Percentiles rank a stretch among this genome's conserved stretches.
Conservation (phyloP, 208 protist species). For the Tetramitus jugosus region DNA sequence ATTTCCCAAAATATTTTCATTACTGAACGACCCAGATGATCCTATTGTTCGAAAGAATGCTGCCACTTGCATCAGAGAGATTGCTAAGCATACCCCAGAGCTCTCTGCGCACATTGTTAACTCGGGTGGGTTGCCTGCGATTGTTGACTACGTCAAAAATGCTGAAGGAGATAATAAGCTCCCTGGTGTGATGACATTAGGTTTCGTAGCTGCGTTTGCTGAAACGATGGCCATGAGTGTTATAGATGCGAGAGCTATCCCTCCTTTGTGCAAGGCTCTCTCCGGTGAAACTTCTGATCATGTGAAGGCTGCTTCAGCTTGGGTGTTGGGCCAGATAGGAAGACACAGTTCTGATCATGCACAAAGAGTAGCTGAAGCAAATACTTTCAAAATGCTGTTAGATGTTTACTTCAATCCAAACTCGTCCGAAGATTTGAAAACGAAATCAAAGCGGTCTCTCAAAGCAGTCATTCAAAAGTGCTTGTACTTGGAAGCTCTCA, state of each 20-base stretch:
- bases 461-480: constrained; percentile 93
- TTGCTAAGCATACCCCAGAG: constrained; percentile 96
- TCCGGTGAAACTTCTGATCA: constrained; percentile 84
- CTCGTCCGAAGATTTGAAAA: constrained; percentile 81
- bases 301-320: constrained; percentile 81
- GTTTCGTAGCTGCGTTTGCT: constrained; percentile 94
- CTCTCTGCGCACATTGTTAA: constrained; percentile 93
- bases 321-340: constrained; percentile 87
- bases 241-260: constrained; percentile 82
- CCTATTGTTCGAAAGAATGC: constrained; percentile 88
- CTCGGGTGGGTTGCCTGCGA: constrained; percentile 85
- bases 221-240: constrained; percentile 90
- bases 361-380: constrained; percentile 85
- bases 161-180: constrained; percentile 73
- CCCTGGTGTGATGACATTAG: constrained; percentile 94
- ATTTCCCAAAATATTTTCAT: constrained; percentile 88
- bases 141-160: constrained; percentile 93
- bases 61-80: constrained; percentile 89
- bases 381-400: constrained; percentile 84
- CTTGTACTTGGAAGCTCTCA: constrained; percentile 82
- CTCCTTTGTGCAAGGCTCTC: constrained; percentile 76
- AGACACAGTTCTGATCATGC: constrained; percentile 93
- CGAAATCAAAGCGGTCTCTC: constrained; percentile 87
- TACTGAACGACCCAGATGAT: constrained; percentile 88
- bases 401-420: constrained; percentile 73